Evolutionary conservation across 306 rosid species (phyloP).

Genomic region (Castanea sativa): DNA sequence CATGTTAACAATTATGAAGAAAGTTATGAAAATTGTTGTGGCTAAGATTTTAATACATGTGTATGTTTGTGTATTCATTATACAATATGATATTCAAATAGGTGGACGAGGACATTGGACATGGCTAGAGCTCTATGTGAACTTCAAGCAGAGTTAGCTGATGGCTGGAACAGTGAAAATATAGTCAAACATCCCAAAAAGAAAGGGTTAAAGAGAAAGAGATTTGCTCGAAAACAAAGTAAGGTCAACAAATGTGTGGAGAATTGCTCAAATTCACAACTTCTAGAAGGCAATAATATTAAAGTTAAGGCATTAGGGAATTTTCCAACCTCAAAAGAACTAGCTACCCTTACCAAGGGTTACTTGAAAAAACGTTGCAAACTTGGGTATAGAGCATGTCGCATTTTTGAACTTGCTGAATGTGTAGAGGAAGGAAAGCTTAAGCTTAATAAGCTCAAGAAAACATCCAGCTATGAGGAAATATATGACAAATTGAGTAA

Average conservation of each 20-base stretch:
- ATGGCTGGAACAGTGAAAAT: too few species aligned
- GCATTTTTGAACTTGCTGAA: slow-evolving; percentile 16
- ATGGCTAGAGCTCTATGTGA: slow-evolving; percentile 28
- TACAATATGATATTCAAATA: not conserved
- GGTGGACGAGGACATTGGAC: slow-evolving; percentile 26
- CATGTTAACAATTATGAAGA: too few species aligned
- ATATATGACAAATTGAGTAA: not conserved
- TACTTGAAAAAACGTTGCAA: not conserved
- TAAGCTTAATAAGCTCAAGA: not conserved
- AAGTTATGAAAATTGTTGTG: too few species aligned
- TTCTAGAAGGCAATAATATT: not conserved
- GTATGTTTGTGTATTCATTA: too few species aligned
- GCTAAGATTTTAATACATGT: too few species aligned
- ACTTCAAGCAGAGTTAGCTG: not conserved
- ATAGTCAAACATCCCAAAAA: not conserved
- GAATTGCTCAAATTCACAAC: not conserved
- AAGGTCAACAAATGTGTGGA: not conserved
- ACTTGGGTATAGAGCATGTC: slow-evolving; percentile 26
- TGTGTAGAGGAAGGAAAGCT: slow-evolving; percentile 1
- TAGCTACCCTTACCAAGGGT: not conserved
- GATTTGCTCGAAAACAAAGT: too few species aligned
- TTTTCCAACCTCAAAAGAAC: slow-evolving; percentile 28
- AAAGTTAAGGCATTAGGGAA: slow-evolving; percentile 4
- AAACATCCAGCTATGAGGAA: not conserved
- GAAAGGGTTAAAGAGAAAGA: too few species aligned